Evolutionary conservation across 2,329 filamentous ascomycete genomes (phyloP).

Genomic region (Aureobasidium sp.): DNA sequence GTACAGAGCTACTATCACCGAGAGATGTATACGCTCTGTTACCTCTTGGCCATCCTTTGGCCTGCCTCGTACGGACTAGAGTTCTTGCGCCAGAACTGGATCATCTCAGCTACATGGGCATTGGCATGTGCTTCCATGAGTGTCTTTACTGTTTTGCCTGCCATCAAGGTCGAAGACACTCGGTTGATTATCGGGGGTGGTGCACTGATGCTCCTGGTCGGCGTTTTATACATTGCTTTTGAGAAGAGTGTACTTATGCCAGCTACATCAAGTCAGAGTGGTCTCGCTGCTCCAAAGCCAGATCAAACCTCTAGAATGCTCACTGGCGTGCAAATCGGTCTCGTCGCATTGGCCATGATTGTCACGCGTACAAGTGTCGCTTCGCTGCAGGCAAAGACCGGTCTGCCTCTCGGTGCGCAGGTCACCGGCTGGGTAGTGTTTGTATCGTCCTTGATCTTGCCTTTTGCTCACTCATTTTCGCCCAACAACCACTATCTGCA

Average conservation of each 20-base stretch:
- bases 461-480: slow-evolving; percentile 70
- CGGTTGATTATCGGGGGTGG: slow-evolving; percentile 68
- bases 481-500: slow-evolving; percentile 86
- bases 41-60: slow-evolving; percentile 69
- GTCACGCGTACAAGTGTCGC: slow-evolving; percentile 81
- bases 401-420: slow-evolving; percentile 81
- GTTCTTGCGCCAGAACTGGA: slow-evolving; percentile 60
- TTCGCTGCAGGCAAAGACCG: slow-evolving; percentile 75
- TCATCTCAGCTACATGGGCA: slow-evolving; percentile 63
- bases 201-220: slow-evolving; percentile 65
- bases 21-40: slow-evolving; percentile 76
- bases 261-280: slow-evolving; percentile 28
- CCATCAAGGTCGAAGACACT: slow-evolving; percentile 73
- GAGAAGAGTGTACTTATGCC: slow-evolving; percentile 55
- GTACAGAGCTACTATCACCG: slow-evolving; percentile 85
- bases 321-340: slow-evolving; percentile 58
- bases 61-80: slow-evolving; percentile 62
- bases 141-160: slow-evolving; percentile 79
- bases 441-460: slow-evolving; percentile 69
- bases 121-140: slow-evolving; percentile 77
- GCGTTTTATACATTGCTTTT: slow-evolving; percentile 69
- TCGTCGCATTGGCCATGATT: slow-evolving; percentile 71
- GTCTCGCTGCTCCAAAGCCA: slow-evolving; percentile 23
- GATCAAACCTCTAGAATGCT: slow-evolving; percentile 50
- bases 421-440: slow-evolving; percentile 75